Percentiles rank a stretch among this genome's conserved stretches.
phyloP scores from a whole-genome alignment of 345 rosid species.

The Eucalyptus globulus region DNA sequence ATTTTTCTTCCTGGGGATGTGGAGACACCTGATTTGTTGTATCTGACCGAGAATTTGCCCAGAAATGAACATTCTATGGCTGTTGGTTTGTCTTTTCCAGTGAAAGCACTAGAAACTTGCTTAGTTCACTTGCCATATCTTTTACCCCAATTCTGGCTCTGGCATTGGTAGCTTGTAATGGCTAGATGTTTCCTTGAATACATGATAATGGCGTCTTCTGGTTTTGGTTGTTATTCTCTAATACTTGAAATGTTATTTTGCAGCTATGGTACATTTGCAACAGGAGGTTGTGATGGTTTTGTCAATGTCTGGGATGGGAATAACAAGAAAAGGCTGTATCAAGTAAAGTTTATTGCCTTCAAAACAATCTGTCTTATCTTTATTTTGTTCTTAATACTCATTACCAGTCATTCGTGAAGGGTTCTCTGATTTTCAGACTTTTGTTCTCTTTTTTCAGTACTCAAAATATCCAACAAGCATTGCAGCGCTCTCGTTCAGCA shows the following conservation, averaged over 20 bases:
- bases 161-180: not conserved
- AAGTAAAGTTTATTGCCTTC: constrained; percentile 25
- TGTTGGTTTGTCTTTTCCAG: not conserved
- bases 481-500: constrained; percentile 89
- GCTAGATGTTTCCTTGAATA: not conserved
- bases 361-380: not conserved
- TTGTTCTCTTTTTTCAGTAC: constrained; percentile 40
- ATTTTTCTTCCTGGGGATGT: not conserved
- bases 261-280: constrained; percentile 98
- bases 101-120: not conserved
- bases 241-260: not conserved
- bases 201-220: not conserved
- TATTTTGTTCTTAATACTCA: not conserved
- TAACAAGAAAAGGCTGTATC: constrained; percentile 98
- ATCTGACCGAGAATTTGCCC: not conserved
- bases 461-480: constrained; percentile 87
- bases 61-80: not conserved
- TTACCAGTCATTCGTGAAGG: not conserved
- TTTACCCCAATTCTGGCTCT: not conserved
- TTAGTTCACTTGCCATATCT: not conserved
- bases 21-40: not conserved
- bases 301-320: constrained; percentile 97
- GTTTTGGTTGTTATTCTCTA: not conserved
- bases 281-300: constrained; percentile 98
- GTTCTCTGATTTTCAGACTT: not conserved